phyloP scores from a whole-genome alignment of 768 basidiomycete species.

The Pleurotus salmoneostramineus region DNA sequence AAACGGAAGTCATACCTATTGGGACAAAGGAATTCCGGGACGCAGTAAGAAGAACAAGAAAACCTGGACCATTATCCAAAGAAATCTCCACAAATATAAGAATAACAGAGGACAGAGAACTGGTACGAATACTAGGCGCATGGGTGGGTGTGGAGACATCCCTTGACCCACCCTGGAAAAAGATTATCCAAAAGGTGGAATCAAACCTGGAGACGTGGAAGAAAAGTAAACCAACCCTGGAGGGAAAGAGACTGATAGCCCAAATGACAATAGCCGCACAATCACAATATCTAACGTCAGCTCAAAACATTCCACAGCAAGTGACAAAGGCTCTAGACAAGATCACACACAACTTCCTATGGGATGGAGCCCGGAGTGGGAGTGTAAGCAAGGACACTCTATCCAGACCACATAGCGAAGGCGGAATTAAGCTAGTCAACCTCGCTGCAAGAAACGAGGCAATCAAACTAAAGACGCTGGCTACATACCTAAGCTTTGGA shows the following conservation, averaged over 20 bases:
- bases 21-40: constrained; percentile 15
- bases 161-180: constrained; percentile 19
- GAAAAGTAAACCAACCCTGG: constrained; percentile 21
- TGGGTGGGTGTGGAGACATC: constrained; percentile 24
- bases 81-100: constrained; percentile 16
- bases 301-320: constrained; percentile 30
- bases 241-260: constrained; percentile 19
- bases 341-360: constrained; percentile 22
- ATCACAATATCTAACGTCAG: constrained; percentile 29
- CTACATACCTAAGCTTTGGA: no score
- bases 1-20: constrained; percentile 35
- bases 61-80: constrained; percentile 8
- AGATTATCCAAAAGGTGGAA: constrained; percentile 21
- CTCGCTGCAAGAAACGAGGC: constrained; percentile 2
- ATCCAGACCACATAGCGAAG: constrained; percentile 9
- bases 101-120: constrained; percentile 23
- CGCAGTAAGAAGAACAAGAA: constrained; percentile 12
- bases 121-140: constrained; percentile 26
- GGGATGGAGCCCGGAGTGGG: constrained; percentile 9
- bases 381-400: constrained; percentile 16
- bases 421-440: constrained; percentile 21
- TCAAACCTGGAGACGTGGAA: constrained; percentile 17
- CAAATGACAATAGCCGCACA: constrained; percentile 23
- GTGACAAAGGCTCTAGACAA: constrained; percentile 17
- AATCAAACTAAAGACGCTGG: no score